Evolutionary conservation across 345 rosid genomes (phyloP), one percentile per base, ranked within the genome.

Genomic region (Cardiospermum halicacabum): DNA sequence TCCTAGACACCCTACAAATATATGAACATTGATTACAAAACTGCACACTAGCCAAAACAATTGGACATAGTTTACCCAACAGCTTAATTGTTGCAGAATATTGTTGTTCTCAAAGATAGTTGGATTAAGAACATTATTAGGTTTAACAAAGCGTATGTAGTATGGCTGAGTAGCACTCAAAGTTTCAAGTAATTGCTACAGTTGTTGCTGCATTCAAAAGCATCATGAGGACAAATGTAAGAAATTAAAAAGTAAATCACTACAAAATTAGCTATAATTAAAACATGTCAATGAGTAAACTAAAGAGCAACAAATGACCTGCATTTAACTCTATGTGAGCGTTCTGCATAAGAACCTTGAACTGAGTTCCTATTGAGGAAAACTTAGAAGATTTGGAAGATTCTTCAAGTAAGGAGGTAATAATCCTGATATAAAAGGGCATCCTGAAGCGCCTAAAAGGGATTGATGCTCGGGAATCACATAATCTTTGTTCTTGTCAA

Each of bases 401-500:
- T 65, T 94, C 96, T 76, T 87, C 95, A 19, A 84, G 83, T 72
- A 64, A 70, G 77, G 85, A 18, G 91, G 95, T 60, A 94, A 94
- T 79, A 94, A 80, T 32, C 85, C 84, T 28, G 91, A 81, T 60
- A 94, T 91, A 75, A 94, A 94, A 73, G 89, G 64, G 62, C 97
- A 94, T 28, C 57, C 62, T 31, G 99, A 94, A 67, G 96, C 87
- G 75, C 74, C 67, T 80, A 94, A 72, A 43, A 91, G 87, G 50
- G 89, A 83, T 74, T 89, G 97, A 77, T 91, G 97, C 75, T 94
- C 99, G 60, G 92, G 78, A 80, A 94, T 85, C 67, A 94, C 93
- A 60, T 91, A 94, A 66, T 94, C 99, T 75, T 91, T 94, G 82
- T 91, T 94, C 82, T 94, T 94, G 75, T 94, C 99, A 94, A 94